These are phyloP conservation scores for Cordyceps fumosorosea DNA, from an alignment of 2,329 filamentous ascomycete genomes.

Conservation along the genomic window DNA sequence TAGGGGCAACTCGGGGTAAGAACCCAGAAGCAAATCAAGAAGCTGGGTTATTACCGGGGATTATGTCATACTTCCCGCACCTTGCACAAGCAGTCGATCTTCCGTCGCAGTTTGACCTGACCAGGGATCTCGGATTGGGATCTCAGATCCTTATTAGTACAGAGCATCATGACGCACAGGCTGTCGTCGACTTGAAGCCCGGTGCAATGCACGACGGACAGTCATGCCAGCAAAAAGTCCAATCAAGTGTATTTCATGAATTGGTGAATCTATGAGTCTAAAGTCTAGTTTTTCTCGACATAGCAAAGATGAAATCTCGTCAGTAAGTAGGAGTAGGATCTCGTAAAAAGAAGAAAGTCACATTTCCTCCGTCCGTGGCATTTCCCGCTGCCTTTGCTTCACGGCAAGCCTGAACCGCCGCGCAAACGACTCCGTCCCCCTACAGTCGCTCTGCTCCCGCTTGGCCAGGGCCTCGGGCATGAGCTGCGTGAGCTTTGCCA, in stretches of 20 bases:
- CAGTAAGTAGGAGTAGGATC: background rate
- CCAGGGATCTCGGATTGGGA: no score
- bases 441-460: constrained; percentile 47
- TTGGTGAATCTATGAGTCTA: background rate
- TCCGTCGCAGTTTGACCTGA: no score
- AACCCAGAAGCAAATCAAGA: no score
- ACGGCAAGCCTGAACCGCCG: constrained; percentile 45
- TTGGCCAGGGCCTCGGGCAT: constrained; percentile 51
- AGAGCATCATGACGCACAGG: no score
- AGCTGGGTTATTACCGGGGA: no score
- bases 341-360: background rate
- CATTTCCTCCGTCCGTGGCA: background rate
- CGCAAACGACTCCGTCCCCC: constrained; percentile 45
- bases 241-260: background rate
- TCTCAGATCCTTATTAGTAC: no score
- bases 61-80: no score
- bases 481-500: constrained; percentile 60
- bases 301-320: background rate
- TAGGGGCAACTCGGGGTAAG: no score
- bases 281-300: background rate
- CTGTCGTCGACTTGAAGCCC: no score
- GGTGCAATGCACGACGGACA: no score
- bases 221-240: no score
- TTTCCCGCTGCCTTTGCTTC: constrained; percentile 24
- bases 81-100: no score